Conservation (phyloP, 805 yeast genomes). For the Lachancea mirantina region DNA sequence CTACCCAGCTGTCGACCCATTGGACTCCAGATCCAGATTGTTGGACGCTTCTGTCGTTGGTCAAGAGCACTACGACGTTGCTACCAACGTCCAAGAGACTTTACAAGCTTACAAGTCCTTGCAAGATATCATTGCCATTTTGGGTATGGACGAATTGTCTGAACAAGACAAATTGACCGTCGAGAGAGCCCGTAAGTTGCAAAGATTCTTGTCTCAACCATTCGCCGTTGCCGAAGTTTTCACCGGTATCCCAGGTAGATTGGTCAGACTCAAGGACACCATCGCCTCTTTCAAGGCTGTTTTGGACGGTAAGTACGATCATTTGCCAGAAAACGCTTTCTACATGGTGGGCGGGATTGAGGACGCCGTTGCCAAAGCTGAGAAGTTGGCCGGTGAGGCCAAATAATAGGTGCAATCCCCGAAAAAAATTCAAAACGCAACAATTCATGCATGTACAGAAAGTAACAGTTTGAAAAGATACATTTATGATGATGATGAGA, state of each 20-base stretch:
- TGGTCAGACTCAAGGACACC: conserved; percentile 95
- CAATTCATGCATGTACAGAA: conserved; percentile 7
- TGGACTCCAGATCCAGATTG: conserved; percentile 98
- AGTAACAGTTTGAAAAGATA: conserved; percentile 3
- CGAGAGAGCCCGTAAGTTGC: conserved; percentile 99
- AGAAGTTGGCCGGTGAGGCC: conserved; percentile 93
- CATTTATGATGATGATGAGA: conserved; percentile 12
- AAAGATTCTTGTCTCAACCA: conserved; percentile 99
- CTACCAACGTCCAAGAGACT: conserved; percentile 93
- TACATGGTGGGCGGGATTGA: conserved; percentile 99
- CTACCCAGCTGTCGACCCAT: conserved; percentile 99
- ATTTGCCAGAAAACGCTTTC: conserved; percentile 98
- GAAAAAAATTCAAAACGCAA: not conserved
- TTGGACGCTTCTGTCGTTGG: conserved; percentile 96
- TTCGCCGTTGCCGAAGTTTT: conserved; percentile 99
- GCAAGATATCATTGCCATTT: conserved; percentile 99
- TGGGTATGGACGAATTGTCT: conserved; percentile 99
- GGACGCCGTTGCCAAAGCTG: conserved; percentile 98
- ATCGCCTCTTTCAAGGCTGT: conserved; percentile 92
- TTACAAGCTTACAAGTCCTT: conserved; percentile 99
- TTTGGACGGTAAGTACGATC: conserved; percentile 97
- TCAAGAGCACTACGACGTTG: conserved; percentile 96
- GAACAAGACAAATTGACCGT: conserved; percentile 98
- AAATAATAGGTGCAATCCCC: conserved; percentile 35
- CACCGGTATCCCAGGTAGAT: conserved; percentile 98